phyloP scores from a whole-genome alignment of 1,284 basidiomycete genomes.

The Coniophora puteana region DNA sequence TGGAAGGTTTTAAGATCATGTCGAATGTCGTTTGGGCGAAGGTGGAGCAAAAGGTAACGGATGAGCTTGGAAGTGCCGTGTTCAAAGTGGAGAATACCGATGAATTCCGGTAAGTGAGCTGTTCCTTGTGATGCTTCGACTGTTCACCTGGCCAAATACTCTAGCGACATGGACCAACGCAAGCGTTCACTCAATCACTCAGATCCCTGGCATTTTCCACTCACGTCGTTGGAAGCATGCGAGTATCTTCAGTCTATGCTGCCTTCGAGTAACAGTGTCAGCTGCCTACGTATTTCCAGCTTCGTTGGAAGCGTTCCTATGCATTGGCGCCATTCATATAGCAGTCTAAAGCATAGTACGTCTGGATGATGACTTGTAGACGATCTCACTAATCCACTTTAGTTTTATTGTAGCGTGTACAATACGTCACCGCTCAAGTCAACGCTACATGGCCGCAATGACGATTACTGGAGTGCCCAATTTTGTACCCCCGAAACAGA shows the following conservation, averaged over 20 bases:
- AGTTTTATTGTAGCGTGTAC: too few relatives aligned
- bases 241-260: constrained; percentile 64
- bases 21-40: constrained; percentile 88
- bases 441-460: too few relatives aligned
- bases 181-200: constrained; percentile 81
- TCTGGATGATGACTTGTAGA: too few relatives aligned
- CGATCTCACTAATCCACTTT: too few relatives aligned
- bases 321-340: too few relatives aligned
- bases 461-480: too few relatives aligned
- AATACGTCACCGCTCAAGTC: too few relatives aligned
- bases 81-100: constrained; percentile 90
- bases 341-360: too few relatives aligned
- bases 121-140: constrained; percentile 2
- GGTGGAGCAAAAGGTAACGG: constrained; percentile 73
- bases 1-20: constrained; percentile 72
- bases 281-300: constrained; percentile 93
- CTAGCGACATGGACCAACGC: constrained; percentile 83
- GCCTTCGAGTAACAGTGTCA: constrained; percentile 90
- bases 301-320: constrained; percentile 96
- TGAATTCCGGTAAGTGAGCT: constrained; percentile 79
- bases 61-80: constrained; percentile 77
- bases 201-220: constrained; percentile 80
- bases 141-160: too few relatives aligned
- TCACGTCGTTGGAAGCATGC: constrained; percentile 66
- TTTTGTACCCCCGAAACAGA: too few relatives aligned